Evolutionary conservation across 139 green algal genomes (phyloP).

Genomic region (Edaphochlamys debaryana): DNA sequence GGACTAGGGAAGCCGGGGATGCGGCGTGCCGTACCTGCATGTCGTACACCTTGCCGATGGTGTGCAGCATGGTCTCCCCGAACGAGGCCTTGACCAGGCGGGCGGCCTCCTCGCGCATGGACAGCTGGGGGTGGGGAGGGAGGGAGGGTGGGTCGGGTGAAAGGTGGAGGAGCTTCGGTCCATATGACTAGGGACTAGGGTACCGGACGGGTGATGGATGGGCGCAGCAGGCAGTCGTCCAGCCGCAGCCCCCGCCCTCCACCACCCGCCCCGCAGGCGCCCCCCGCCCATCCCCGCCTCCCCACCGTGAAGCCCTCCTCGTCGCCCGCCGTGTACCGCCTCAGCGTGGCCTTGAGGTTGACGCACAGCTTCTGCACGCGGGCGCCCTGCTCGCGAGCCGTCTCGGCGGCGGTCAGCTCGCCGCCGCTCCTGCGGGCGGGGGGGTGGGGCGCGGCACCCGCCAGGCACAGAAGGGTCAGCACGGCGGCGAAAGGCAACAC

Average conservation of each 20-base stretch:
- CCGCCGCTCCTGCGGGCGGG: constrained; percentile 34
- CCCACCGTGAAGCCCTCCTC: constrained; percentile 74
- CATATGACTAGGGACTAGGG: too few species aligned
- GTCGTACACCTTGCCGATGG: constrained; percentile 87
- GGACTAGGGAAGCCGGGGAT: too few species aligned
- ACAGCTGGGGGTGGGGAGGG: constrained; percentile 45
- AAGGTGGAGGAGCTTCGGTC: too few species aligned
- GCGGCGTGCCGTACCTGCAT: constrained; percentile 44
- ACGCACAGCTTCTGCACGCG: constrained; percentile 72
- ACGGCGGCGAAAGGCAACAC: too few species aligned
- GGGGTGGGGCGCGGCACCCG: not conserved
- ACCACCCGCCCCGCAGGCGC: too few species aligned
- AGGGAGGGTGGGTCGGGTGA: too few species aligned
- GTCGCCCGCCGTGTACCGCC: constrained; percentile 76
- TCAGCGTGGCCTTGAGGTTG: constrained; percentile 75
- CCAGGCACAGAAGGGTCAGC: too few species aligned
- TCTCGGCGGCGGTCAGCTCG: constrained; percentile 50
- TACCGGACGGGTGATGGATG: too few species aligned
- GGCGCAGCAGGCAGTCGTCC: too few species aligned
- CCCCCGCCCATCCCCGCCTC: too few species aligned
- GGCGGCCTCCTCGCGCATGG: constrained; percentile 70
- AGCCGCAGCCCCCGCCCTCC: too few species aligned
- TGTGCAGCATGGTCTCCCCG: constrained; percentile 84
- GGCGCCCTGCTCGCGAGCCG: constrained; percentile 55
- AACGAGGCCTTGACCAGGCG: constrained; percentile 79